Percentiles rank a stretch among this genome's conserved stretches.
Conservation (phyloP, 2,329 filamentous ascomycete species). For the Stemphylium beticola region DNA sequence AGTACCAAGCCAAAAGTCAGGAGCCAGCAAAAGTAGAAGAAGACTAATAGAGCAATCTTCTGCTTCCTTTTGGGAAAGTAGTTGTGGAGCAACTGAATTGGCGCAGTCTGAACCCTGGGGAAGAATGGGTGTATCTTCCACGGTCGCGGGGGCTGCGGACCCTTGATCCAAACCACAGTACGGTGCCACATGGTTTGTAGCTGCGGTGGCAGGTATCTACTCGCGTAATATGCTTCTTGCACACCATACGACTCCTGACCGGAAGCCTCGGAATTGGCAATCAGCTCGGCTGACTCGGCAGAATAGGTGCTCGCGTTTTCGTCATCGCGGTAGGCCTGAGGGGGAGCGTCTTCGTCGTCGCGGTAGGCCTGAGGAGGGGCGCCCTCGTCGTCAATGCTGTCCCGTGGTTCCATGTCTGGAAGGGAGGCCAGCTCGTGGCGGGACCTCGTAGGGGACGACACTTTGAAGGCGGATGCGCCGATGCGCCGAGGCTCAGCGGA, state of each 20-base stretch:
- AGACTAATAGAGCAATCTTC: constrained; percentile 63
- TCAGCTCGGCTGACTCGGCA: constrained; percentile 34
- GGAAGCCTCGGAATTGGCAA: constrained; percentile 42
- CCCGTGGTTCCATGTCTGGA: constrained; percentile 31
- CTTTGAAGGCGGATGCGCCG: constrained; percentile 20
- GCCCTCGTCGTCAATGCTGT: constrained; percentile 30
- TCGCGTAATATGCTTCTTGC: constrained; percentile 29
- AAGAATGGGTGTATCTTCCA: constrained; percentile 63
- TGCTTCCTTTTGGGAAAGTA: constrained; percentile 66
- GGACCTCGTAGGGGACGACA: constrained; percentile 36
- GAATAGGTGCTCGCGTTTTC: constrained; percentile 31
- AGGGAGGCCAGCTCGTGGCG: constrained; percentile 43
- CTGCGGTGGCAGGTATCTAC: constrained; percentile 60
- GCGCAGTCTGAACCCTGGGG: constrained; percentile 70
- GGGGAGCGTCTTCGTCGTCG: constrained; percentile 37
- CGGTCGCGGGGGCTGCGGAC: constrained; percentile 56
- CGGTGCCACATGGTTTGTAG: constrained; percentile 51
- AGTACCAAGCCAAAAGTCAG: constrained; percentile 72
- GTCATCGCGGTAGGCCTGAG: constrained; percentile 37
- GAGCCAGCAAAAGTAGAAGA: constrained; percentile 71
- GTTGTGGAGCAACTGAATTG: constrained; percentile 67
- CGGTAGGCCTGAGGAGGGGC: constrained; percentile 38
- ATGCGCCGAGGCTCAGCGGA: constrained; percentile 13
- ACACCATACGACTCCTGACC: constrained; percentile 30
- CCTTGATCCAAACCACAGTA: constrained; percentile 55